Evolutionary conservation across 257 asterid species (phyloP), one percentile per base, ranked within the genome.

Genomic region (Osmanthus fragrans): DNA sequence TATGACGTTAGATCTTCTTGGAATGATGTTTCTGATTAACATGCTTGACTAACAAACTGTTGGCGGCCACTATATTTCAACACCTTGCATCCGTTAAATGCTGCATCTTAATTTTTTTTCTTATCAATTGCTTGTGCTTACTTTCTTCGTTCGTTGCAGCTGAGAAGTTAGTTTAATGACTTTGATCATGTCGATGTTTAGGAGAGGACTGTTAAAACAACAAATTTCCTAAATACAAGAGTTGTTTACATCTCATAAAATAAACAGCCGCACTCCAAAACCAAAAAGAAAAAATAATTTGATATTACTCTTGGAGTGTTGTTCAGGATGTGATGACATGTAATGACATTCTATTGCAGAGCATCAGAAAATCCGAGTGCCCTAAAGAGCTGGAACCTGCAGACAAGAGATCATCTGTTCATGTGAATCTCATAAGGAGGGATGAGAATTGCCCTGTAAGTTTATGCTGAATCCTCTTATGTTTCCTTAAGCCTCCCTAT

Each of bases 341-440:
- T 63, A 25, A 63, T 42, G 33, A 56, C 18, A 42, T 76, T 42
- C 34, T 80, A 11, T 67, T 85, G 82, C 93, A 96, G 99, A 96
- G 99, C 84, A 90, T 96, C 81, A 85, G 81, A 80, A 93, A 78
- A 73, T 89, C 97, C 4, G 97, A 96, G 90, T 93, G 97, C 82
- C 99, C 99, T n/a, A 89, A 85, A 78, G 99, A 93, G 91, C 89
- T 96, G 87, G 96, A 89, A 81, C 96, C 97, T 67, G 94, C 93
- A 10, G 92, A 88, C 80, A 82, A 87, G 91, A 86, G 90, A 80
- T 83, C 97, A 68, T 82, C 92, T 69, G 94, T 96, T 76, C 89
- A 87, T 78, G 96, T 91, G 80, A 96, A 88, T 79, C 99, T 96
- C 83, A 87, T 84, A 67, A 92, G 91, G 86, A 93, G 97, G 89